These are phyloP conservation scores for Penicillium olsonii DNA, from an alignment of 2,329 filamentous ascomycete genomes.

Conservation along the genomic window DNA sequence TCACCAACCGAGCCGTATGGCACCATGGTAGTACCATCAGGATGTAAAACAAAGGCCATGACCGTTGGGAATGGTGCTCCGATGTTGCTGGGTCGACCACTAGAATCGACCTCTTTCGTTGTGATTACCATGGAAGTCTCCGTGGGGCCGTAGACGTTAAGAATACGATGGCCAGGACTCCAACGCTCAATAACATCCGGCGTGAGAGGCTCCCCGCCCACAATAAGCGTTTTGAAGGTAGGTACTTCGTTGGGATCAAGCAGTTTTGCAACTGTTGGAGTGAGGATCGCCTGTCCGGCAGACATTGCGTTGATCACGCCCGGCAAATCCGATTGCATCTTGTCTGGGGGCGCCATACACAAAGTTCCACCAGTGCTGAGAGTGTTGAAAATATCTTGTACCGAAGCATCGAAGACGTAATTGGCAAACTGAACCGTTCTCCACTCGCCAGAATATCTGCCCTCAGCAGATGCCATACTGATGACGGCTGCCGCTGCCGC, in stretches of 20 bases:
- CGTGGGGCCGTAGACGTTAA: conserved; percentile 21
- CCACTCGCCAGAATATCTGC: conserved; percentile 3
- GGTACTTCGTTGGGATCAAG: conserved; percentile 13
- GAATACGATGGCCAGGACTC: conserved; percentile 6
- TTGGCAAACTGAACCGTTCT: conserved; percentile 13
- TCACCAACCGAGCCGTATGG: conserved; percentile 18
- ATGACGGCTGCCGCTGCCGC: conserved; percentile 6
- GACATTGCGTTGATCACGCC: conserved; percentile 6
- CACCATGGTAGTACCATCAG: conserved; percentile 8
- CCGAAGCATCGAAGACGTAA: conserved; percentile 17
- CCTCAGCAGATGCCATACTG: conserved; percentile 2
- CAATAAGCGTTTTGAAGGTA: conserved; percentile 6
- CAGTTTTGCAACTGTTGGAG: conserved; percentile 12
- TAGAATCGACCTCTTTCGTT: conserved; percentile 5
- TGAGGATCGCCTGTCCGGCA: conserved; percentile 9
- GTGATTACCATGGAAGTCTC: conserved; percentile 18
- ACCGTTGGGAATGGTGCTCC: conserved; percentile 15
- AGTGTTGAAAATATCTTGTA: conserved; percentile 10
- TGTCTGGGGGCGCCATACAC: conserved; percentile 4
- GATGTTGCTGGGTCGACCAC: conserved; percentile 9
- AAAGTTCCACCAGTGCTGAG: conserved; percentile 7
- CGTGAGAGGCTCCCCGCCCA: conserved; percentile 16
- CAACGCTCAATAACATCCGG: conserved; percentile 10
- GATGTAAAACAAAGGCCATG: conserved; percentile 13
- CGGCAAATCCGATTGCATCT: conserved; percentile 7